phyloP scores from a whole-genome alignment of 345 rosid genomes.

The Balakata baccata region DNA sequence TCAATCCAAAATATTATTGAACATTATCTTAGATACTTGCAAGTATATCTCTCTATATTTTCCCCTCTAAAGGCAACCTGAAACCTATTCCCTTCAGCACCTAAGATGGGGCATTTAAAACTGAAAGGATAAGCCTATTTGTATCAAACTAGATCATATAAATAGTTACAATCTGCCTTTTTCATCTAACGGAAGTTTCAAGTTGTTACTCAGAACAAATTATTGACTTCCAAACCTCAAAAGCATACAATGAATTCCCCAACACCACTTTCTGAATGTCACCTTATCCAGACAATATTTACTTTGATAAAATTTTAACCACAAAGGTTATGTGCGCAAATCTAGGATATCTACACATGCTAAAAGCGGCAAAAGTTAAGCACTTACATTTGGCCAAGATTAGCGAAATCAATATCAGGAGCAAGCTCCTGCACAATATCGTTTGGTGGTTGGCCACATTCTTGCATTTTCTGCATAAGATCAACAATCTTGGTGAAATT shows the following conservation, averaged over 20 bases:
- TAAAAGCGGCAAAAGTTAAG: not conserved
- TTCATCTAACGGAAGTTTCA: not conserved
- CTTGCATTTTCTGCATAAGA: constrained; percentile 99
- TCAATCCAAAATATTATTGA: too few relatives aligned
- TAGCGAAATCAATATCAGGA: constrained; percentile 77
- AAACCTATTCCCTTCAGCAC: too few relatives aligned
- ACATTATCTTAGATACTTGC: too few relatives aligned
- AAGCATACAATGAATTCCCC: too few relatives aligned
- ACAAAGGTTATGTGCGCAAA: not conserved
- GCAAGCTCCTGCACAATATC: constrained; percentile 89
- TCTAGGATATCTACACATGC: not conserved
- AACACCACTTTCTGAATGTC: too few relatives aligned
- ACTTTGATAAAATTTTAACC: not conserved
- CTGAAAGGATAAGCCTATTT: too few relatives aligned
- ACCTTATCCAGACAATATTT: not conserved
- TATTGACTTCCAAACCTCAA: not conserved
- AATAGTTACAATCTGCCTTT: not conserved
- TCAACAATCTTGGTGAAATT: constrained; percentile 77
- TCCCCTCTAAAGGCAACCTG: too few relatives aligned
- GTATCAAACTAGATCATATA: not conserved
- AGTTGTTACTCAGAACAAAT: not conserved
- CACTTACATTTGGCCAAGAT: constrained; percentile 80
- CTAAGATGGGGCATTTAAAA: too few relatives aligned
- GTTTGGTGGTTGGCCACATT: constrained; percentile 95
- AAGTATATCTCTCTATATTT: too few relatives aligned